A percentile compares a stretch with the other conserved stretches of the same genome.
phyloP scores from a whole-genome alignment of 495 filamentous ascomycete genomes.

The Rostrohypoxylon terebratum region DNA sequence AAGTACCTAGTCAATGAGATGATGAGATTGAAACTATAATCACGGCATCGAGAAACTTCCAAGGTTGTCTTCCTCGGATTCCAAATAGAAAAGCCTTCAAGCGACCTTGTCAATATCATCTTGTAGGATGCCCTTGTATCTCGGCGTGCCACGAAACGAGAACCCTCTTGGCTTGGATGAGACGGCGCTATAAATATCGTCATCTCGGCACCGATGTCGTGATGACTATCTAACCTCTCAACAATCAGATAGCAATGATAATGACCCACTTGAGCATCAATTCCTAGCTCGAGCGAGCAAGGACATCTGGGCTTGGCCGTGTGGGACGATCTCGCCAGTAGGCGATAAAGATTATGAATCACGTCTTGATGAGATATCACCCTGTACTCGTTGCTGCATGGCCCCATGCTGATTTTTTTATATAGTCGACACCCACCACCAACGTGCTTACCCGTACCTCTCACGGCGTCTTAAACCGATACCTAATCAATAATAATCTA shows the following conservation, averaged over 20 bases:
- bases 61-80: background rate
- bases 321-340: background rate
- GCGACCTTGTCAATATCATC: background rate
- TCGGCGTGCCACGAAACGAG: background rate
- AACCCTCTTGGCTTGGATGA: background rate
- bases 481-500: too few species aligned
- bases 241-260: background rate
- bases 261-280: background rate
- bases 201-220: slow-evolving; percentile 19
- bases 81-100: background rate
- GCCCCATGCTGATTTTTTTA: background rate
- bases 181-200: slow-evolving; percentile 5
- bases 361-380: background rate
- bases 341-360: background rate
- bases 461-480: too few species aligned
- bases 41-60: background rate
- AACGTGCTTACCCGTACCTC: background rate
- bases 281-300: background rate
- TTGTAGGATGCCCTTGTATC: background rate
- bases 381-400: background rate
- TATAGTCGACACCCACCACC: background rate
- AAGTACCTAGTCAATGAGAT: background rate
- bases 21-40: slow-evolving; percentile 5
- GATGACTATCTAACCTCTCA: background rate
- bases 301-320: background rate